Percentiles rank a stretch among this genome's conserved stretches.
phyloP scores from a whole-genome alignment of 805 yeast species.

The Candida lessepsii region DNA sequence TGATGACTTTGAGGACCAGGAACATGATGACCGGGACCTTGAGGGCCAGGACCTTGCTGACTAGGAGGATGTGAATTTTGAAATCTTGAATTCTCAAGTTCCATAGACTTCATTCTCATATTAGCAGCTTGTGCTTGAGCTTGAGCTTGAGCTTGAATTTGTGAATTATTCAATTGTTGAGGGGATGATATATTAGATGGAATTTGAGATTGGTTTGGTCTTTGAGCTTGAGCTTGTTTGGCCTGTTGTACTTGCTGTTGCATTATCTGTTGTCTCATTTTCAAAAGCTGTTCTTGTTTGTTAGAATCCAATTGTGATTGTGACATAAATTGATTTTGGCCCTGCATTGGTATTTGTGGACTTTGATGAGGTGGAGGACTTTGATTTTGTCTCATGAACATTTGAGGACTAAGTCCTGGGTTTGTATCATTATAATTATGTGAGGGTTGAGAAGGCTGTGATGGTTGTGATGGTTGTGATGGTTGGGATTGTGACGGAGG shows the following conservation, averaged over 20 bases:
- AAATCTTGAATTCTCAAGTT: constrained; percentile 11
- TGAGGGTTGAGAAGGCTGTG: constrained; percentile 1
- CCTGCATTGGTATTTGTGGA: constrained; percentile 19
- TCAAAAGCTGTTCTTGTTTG: constrained; percentile 34
- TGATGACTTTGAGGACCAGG: background rate
- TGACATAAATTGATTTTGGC: background rate
- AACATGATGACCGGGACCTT: constrained; percentile 1
- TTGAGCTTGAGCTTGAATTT: constrained; percentile 14
- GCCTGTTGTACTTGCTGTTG: constrained; percentile 25
- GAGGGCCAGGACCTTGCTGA: too few relatives aligned
- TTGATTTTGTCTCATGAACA: constrained; percentile 19
- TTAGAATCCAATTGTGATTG: constrained; percentile 18
- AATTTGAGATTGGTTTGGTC: background rate
- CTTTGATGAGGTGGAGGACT: constrained; percentile 10
- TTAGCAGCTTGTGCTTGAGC: constrained; percentile 14
- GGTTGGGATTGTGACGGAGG: constrained; percentile 6
- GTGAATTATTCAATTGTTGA: constrained; percentile 12
- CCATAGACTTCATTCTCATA: constrained; percentile 20
- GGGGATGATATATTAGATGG: background rate
- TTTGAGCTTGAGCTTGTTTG: constrained; percentile 16
- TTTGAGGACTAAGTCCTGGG: constrained; percentile 19
- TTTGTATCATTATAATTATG: constrained; percentile 4
- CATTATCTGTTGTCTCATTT: constrained; percentile 40
- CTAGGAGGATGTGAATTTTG: too few relatives aligned
- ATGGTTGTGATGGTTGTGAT: background rate